Base-by-base conservation (phyloP, 306 rosid species). In the Medicago ruthenica region DNA sequence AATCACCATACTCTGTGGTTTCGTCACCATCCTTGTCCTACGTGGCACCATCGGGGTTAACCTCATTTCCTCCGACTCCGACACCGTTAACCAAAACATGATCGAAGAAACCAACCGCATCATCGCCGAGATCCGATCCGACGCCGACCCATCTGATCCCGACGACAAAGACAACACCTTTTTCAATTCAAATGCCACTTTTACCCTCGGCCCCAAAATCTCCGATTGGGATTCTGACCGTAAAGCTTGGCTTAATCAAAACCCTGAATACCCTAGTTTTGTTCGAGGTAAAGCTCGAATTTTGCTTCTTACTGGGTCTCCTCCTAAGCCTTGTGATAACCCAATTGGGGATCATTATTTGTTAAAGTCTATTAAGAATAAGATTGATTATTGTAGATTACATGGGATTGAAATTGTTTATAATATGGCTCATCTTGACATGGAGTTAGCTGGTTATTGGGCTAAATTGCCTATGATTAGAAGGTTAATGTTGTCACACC, bases 401-500 rank as follows among this genome's bases (percentile, higher is more conserved):
- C 98, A 95, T 74, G 97, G 98, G 75, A 95, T 95, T 81, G 98
- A 95, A 69, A 90, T 95, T 60, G 97, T 95, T 31, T 95, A 95
- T 54, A 95, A 95, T 85, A 59, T 95, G 84, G 98, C 98, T 69
- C 98, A 95, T 89, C 71, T 95, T 79, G 98, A 95, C 71, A 85
- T 85, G 77, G 97, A 95, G 17, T 97, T 95, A 22, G 97, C 99
- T 67, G 99, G 99, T 5, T 95, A 95, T 69, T 95, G 99, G 99
- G 96, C 99, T 4, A 95, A 95, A 74, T 77, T 95, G 91, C 99
- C 99, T 0, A 84, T 95, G 92, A 84, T 95, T 72, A 36, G 99
- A 72, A 82, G 90, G 76, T 55, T 95, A 79, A 95, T 92, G 99
- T 50, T 95, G 79, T 92, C 99, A 1, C 99, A 95, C 44, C 97